phyloP scores from a whole-genome alignment of 495 filamentous ascomycete species.

The Tuber magnatum region DNA sequence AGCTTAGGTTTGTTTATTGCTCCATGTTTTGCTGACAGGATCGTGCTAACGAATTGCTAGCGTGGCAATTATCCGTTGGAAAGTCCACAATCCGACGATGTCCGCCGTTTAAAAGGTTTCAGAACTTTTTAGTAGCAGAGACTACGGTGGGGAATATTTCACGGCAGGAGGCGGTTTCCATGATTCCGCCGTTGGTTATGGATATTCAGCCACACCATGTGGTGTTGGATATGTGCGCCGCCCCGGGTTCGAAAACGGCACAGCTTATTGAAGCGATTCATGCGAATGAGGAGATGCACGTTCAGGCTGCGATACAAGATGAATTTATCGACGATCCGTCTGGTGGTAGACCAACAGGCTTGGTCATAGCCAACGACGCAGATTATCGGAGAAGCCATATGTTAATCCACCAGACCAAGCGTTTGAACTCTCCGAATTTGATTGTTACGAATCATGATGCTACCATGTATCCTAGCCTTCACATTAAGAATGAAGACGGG shows the following conservation, averaged over 20 bases:
- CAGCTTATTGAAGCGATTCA: constrained; percentile 94
- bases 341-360: constrained; percentile 72
- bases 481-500: constrained; percentile 50
- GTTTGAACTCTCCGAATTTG: constrained; percentile 89
- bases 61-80: constrained; percentile 92
- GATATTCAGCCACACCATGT: constrained; percentile 84
- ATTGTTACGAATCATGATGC: constrained; percentile 98
- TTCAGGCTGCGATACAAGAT: constrained; percentile 53
- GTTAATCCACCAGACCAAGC: constrained; percentile 94
- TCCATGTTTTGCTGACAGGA: not conserved
- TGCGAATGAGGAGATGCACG: constrained; percentile 75
- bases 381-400: constrained; percentile 95
- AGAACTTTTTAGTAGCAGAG: constrained; percentile 97
- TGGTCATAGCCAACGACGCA: constrained; percentile 89
- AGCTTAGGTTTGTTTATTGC: constrained; percentile 48
- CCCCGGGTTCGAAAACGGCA: constrained; percentile 91
- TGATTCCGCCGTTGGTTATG: constrained; percentile 94
- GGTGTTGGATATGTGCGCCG: constrained; percentile 91
- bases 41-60: constrained; percentile 39
- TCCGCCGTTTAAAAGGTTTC: constrained; percentile 85
- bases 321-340: constrained; percentile 12
- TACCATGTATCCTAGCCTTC: constrained; percentile 82
- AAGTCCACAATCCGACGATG: constrained; percentile 89
- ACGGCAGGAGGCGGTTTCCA: constrained; percentile 92
- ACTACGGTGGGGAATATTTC: constrained; percentile 95